These are phyloP conservation scores for Nepenthes alata DNA, from an alignment of 179 eudicot genomes.

Conservation along the genomic window DNA sequence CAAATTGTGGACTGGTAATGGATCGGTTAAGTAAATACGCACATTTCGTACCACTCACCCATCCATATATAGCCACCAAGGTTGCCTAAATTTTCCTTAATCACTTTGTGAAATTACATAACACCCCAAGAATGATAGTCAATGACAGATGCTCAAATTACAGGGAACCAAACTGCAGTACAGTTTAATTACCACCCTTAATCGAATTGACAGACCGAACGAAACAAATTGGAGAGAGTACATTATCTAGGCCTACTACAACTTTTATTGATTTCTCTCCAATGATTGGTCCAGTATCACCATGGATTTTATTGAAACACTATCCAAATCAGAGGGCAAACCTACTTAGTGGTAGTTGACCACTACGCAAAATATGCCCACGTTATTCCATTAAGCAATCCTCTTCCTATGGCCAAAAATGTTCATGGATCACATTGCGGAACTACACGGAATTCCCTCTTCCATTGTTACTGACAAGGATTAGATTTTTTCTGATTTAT, in stretches of 20 bases:
- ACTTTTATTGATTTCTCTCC: not conserved
- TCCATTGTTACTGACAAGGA: slow-evolving; percentile 5
- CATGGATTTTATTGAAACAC: not conserved
- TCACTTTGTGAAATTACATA: too few species aligned
- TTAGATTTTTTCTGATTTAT: not conserved
- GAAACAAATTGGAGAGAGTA: not conserved
- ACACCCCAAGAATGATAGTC: too few species aligned
- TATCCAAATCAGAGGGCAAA: not conserved
- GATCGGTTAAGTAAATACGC: too few species aligned
- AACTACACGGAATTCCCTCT: not conserved
- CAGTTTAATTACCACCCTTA: too few species aligned
- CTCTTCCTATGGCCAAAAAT: not conserved
- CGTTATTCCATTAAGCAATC: not conserved
- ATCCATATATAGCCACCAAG: too few species aligned
- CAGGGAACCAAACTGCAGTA: too few species aligned
- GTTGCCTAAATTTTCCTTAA: too few species aligned
- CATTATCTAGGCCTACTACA: not conserved
- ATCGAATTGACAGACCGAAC: not conserved
- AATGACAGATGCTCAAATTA: too few species aligned
- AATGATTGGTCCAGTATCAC: not conserved
- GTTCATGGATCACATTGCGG: not conserved
- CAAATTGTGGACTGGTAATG: too few species aligned
- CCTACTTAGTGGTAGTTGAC: not conserved
- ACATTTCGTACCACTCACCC: too few species aligned
- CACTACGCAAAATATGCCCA: not conserved